A percentile compares a stretch with the other conserved stretches of the same genome.
Evolutionary conservation across 768 basidiomycete species (phyloP).

Genomic region (Trametes gibbosa): DNA sequence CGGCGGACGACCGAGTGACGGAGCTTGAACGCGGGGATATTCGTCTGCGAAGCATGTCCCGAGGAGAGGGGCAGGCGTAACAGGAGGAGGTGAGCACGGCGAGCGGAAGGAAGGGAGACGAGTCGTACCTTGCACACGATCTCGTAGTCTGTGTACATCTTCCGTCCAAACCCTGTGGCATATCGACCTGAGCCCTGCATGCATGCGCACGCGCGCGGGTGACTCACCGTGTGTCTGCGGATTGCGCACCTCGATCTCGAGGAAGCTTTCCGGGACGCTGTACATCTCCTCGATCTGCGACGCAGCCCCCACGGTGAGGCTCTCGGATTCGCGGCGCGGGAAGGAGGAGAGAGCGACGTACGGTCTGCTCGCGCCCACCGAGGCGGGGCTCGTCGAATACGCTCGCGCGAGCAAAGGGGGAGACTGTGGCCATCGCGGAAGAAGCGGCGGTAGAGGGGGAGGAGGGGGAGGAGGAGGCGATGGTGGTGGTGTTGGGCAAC

Average conservation of each 20-base stretch:
- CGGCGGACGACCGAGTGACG: conserved; percentile 63
- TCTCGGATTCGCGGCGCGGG: not conserved
- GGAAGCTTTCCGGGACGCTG: conserved; percentile 91
- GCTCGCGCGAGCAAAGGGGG: conserved; percentile 41
- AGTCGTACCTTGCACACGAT: conserved; percentile 86
- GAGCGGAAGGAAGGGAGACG: not conserved
- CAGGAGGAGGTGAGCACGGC: not conserved
- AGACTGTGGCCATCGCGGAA: conserved; percentile 33
- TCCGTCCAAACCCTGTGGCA: conserved; percentile 88
- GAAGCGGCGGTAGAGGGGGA: too few relatives aligned
- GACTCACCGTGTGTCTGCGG: conserved; percentile 91
- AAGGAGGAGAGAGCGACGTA: conserved; percentile 18
- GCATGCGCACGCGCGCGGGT: too few relatives aligned
- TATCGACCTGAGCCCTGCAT: too few relatives aligned
- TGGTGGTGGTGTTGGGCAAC: not conserved
- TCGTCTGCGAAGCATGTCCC: conserved; percentile 58
- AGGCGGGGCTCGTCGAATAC: conserved; percentile 40
- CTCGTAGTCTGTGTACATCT: conserved; percentile 99
- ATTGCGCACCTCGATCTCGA: conserved; percentile 96
- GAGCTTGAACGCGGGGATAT: conserved; percentile 98
- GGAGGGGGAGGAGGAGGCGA: not conserved
- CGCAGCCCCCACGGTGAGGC: conserved; percentile 10
- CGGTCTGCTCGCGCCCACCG: conserved; percentile 38
- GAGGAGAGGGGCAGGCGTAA: not conserved
- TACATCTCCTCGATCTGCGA: conserved; percentile 96